Base-by-base conservation (phyloP, 73 alveolate genomes). In the Paramecium pentaurelia region DNA sequence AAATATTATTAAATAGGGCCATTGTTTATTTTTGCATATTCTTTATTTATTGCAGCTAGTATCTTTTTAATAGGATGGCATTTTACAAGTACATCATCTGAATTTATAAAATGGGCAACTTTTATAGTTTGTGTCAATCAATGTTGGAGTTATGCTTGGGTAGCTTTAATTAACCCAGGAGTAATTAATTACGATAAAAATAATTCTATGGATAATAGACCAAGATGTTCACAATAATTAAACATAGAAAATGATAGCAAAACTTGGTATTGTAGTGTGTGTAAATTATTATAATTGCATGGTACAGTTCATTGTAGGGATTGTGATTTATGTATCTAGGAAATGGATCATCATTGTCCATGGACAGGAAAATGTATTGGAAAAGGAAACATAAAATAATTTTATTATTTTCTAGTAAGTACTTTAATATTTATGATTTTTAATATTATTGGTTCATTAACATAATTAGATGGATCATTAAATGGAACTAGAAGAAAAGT, bases 321-420 rank as follows among this genome's bases (percentile, higher is more conserved):
- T 40, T 95, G 97, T 38, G 97, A 94, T 49, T 95, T 93, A 1
- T 95, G 97, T 49, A 80, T 95, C 4, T 30, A 34, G 25, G 96
- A 95, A 28, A 77, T 59, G 86, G 97, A 95, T 89, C 97, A 95
- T 92, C 96, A 95, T 77, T 95, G 96, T 59, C 97, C 97, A 2
- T 95, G 97, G 97, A 95, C 97, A 60, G 95, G 97, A 3, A 95
- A 95, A 84, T 95, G 97, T 60, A 93, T 95, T 36, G 97, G 96
- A 45, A 25, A 71, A 18, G 95, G 96, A 45, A 94, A 92, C 86
- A 22, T 92, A 11, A 44, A 83, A 60, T 54, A 80, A 40, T 93
- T 93, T 86, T 93, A 93, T 27, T 49, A 77, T 38, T 93, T 93
- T 60, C 30, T 93, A 10, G 73, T 49, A 42, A 54, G 93, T 71